Evolutionary conservation across 2,329 filamentous ascomycete species (phyloP).

Genomic region (Tolypocladium amazonense): DNA sequence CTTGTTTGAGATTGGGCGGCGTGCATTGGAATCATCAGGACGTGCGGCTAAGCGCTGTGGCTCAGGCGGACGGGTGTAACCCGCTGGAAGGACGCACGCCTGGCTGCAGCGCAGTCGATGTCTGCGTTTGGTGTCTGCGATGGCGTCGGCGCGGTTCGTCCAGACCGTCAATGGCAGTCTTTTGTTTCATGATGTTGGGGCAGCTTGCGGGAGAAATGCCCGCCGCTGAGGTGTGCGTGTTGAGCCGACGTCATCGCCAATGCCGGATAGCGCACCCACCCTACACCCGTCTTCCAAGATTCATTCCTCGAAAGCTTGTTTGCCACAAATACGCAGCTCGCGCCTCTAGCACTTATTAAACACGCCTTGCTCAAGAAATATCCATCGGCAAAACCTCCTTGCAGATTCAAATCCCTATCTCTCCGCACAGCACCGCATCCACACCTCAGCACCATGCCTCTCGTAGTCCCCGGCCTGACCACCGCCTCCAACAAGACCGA

Average conservation of each 20-base stretch:
- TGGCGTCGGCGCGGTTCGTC: not conserved
- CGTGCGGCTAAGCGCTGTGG: not conserved
- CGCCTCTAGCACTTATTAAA: not conserved
- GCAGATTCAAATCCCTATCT: not conserved
- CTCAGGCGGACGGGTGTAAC: no score
- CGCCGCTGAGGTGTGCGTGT: no score
- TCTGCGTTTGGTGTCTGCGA: not conserved
- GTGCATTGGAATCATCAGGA: not conserved
- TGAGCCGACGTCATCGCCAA: constrained; percentile 1
- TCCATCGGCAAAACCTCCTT: not conserved
- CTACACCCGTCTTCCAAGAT: not conserved
- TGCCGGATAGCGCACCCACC: not conserved
- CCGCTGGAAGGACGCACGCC: no score
- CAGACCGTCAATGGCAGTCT: no score
- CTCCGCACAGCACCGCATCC: not conserved
- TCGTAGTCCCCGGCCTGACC: constrained; percentile 50
- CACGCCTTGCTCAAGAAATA: not conserved
- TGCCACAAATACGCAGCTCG: not conserved
- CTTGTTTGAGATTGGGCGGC: no score
- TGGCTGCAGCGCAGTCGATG: no score
- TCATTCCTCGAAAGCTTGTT: not conserved
- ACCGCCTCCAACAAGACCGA: constrained; percentile 35
- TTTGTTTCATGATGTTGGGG: not conserved
- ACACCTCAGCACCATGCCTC: constrained; percentile 49
- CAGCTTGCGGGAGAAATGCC: no score